These are phyloP conservation scores for Colletotrichum euphorbiae DNA, from an alignment of 2,329 filamentous ascomycete species.

Conservation along the genomic window DNA sequence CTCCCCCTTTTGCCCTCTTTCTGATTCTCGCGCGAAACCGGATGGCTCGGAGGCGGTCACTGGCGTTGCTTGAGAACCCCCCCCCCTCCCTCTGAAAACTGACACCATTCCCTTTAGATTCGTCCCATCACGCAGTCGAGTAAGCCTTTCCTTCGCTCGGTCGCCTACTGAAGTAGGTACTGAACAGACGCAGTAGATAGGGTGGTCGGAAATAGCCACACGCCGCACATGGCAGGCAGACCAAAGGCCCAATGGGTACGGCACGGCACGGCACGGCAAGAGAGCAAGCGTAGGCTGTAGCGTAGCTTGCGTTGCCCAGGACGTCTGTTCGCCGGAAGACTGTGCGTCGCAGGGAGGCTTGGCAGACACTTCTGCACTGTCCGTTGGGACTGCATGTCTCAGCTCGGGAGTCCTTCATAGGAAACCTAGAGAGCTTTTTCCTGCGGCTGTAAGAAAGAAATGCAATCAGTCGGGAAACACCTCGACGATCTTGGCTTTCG, in stretches of 20 bases:
- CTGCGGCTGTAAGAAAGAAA: not conserved
- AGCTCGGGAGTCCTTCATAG: constrained; percentile 36
- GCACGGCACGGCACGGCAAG: not conserved
- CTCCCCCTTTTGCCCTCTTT: constrained; percentile 1
- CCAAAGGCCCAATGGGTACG: too few species aligned
- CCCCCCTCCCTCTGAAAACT: not conserved
- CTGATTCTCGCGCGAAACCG: constrained; percentile 30
- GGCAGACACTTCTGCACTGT: constrained; percentile 5
- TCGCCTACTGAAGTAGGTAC: not conserved
- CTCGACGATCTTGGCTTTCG: constrained; percentile 6
- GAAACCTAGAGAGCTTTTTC: not conserved
- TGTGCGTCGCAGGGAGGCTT: constrained; percentile 35
- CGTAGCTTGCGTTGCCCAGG: constrained; percentile 9
- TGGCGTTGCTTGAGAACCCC: not conserved
- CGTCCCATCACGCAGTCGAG: constrained; percentile 7
- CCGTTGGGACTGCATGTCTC: constrained; percentile 37
- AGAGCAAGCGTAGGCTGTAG: not conserved
- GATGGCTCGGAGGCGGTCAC: constrained; percentile 34
- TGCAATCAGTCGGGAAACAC: not conserved
- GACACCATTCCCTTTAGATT: constrained; percentile 13
- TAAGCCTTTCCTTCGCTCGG: not conserved
- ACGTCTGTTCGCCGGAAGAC: constrained; percentile 34
- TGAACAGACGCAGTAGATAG: constrained; percentile 1
- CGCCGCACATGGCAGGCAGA: not conserved
- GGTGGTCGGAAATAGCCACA: constrained; percentile 1